These are phyloP conservation scores for Fonsecaea nubica DNA, from an alignment of 2,329 filamentous ascomycete genomes.

Conservation along the genomic window DNA sequence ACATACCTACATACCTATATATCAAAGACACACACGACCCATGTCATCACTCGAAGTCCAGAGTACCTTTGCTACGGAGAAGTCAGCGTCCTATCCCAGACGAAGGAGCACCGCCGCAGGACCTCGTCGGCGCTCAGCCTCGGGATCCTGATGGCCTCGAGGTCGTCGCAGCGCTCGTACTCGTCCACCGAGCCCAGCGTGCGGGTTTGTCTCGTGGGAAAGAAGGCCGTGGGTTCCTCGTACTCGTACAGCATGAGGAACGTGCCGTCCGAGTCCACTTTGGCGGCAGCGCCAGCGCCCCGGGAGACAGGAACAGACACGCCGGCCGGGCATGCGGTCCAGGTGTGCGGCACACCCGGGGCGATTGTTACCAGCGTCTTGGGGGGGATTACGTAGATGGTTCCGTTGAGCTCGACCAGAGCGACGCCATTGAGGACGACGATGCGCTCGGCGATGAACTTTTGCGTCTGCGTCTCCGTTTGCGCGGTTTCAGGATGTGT, in stretches of 20 bases:
- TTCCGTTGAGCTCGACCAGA: conserved; percentile 30
- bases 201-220: conserved; percentile 27
- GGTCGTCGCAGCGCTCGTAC: conserved; percentile 29
- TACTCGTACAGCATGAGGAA: conserved; percentile 37
- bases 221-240: conserved; percentile 33
- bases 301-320: conserved; percentile 24
- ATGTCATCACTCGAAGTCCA: too few relatives aligned
- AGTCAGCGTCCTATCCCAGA: conserved; percentile 10
- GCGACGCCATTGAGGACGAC: conserved; percentile 32
- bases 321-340: conserved; percentile 33
- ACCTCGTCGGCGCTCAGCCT: conserved; percentile 18
- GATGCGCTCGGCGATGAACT: conserved; percentile 30
- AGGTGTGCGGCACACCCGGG: conserved; percentile 33
- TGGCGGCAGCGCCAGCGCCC: too few relatives aligned
- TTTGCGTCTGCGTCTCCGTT: not conserved
- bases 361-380: conserved; percentile 31
- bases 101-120: conserved; percentile 20
- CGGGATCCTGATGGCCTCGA: conserved; percentile 25
- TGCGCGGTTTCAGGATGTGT: not conserved
- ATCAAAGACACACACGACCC: too few relatives aligned
- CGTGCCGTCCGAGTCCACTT: conserved; percentile 2
- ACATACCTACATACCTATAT: too few relatives aligned
- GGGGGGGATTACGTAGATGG: conserved; percentile 34
- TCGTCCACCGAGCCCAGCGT: conserved; percentile 22
- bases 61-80: too few relatives aligned